Conservation (phyloP, 164 flowering plant species). For the Taxillus chinensis region DNA sequence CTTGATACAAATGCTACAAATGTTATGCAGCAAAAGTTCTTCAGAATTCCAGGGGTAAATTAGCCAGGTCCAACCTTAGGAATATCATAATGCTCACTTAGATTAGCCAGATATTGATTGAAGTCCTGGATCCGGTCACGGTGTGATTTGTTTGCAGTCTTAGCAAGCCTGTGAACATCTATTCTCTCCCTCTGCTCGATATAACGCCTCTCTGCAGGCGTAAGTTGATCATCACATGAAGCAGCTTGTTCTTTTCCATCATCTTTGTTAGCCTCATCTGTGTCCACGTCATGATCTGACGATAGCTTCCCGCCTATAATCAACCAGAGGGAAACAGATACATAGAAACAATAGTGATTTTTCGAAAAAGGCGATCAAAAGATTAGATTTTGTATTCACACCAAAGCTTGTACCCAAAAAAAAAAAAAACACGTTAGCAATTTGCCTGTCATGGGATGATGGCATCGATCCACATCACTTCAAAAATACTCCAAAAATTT, state of each 20-base stretch:
- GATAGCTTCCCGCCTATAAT: slow-evolving; percentile 14
- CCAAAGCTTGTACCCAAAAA: no score
- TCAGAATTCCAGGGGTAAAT: background rate
- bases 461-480: no score
- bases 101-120: slow-evolving; percentile 89
- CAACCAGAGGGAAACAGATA: background rate
- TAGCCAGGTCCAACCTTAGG: slow-evolving; percentile 98
- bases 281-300: slow-evolving; percentile 27
- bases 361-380: no score
- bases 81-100: slow-evolving; percentile 98
- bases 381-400: no score
- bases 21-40: background rate
- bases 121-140: slow-evolving; percentile 82
- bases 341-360: background rate
- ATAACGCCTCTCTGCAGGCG: slow-evolving; percentile 87
- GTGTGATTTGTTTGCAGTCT: slow-evolving; percentile 81
- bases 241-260: slow-evolving; percentile 28
- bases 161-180: slow-evolving; percentile 52
- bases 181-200: slow-evolving; percentile 65
- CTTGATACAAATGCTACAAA: background rate
- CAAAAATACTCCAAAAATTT: no score
- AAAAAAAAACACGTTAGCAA: no score
- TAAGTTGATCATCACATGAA: slow-evolving; percentile 42
- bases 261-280: slow-evolving; percentile 20
- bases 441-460: no score